These are phyloP conservation scores for Cytospora schulzeri DNA, from an alignment of 2,329 filamentous ascomycete species.

Conservation along the genomic window DNA sequence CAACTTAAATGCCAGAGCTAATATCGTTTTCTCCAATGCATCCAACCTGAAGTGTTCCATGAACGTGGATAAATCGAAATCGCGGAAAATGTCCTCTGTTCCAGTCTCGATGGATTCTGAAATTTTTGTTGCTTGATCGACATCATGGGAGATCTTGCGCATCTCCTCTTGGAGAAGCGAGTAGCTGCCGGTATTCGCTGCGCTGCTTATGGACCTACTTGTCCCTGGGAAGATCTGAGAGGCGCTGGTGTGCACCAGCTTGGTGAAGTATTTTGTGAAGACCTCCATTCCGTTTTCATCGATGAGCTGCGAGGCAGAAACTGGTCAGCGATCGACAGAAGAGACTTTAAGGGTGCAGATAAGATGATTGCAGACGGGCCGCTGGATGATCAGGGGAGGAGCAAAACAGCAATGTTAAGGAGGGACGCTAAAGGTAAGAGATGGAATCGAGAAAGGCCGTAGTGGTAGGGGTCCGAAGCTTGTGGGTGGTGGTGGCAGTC, in stretches of 20 bases:
- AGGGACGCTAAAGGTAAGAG: background rate
- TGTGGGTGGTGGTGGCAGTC: constrained; percentile 14
- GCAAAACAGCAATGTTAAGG: background rate
- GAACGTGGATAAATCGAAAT: constrained; percentile 94
- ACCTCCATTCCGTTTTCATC: constrained; percentile 99
- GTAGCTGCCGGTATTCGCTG: constrained; percentile 70
- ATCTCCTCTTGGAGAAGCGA: constrained; percentile 81
- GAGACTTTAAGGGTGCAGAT: too few relatives aligned
- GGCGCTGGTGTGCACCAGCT: constrained; percentile 88
- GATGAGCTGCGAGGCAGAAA: constrained; percentile 66
- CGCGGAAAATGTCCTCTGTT: constrained; percentile 90
- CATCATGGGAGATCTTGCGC: constrained; percentile 79
- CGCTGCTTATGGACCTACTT: constrained; percentile 67
- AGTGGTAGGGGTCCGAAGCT: constrained; percentile 11
- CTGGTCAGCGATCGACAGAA: background rate
- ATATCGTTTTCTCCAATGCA: constrained; percentile 80
- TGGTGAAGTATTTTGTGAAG: constrained; percentile 92
- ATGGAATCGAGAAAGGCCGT: background rate
- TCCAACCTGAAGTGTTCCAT: constrained; percentile 96
- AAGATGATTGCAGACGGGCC: background rate
- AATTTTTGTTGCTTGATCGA: constrained; percentile 84
- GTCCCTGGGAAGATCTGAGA: constrained; percentile 84
- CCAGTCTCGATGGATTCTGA: constrained; percentile 89
- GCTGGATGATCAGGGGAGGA: background rate
- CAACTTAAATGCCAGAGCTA: constrained; percentile 86